A percentile compares a stretch with the other conserved stretches of the same genome.
Evolutionary conservation across 192 early-diverging fungal species (phyloP).

Genomic region (Phycomyces nitens): DNA sequence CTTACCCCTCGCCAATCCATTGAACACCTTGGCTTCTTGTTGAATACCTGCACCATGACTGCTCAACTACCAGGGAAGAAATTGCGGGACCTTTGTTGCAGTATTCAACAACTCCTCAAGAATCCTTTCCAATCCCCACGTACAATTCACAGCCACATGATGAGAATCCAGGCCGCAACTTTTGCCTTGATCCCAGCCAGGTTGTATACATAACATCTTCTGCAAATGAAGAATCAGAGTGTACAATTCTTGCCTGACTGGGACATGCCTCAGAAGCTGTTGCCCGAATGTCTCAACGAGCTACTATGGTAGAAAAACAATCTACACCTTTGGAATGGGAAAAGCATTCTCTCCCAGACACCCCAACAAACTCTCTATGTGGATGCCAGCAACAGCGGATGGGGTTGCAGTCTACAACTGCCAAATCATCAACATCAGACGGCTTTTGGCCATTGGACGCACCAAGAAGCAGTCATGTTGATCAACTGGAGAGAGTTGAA

Average conservation of each 20-base stretch:
- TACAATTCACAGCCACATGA: no score
- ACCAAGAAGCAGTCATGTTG: no score
- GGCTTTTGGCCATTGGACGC: not conserved
- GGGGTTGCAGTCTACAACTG: conserved; percentile 13
- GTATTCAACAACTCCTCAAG: conserved; percentile 25
- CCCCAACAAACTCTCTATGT: conserved; percentile 23
- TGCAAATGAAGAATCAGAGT: conserved; percentile 26
- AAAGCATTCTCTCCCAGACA: conserved; percentile 9
- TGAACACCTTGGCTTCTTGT: conserved; percentile 23
- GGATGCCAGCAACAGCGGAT: no score
- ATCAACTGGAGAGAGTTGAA: no score
- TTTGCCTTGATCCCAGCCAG: conserved; percentile 26
- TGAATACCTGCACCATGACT: conserved; percentile 28
- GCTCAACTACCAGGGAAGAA: conserved; percentile 28
- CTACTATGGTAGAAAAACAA: not conserved
- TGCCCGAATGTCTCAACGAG: not conserved
- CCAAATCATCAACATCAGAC: conserved; percentile 2
- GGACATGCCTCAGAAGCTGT: conserved; percentile 4
- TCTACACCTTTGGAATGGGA: conserved; percentile 20
- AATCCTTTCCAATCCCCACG: conserved; percentile 2
- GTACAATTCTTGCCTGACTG: not conserved
- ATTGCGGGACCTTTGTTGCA: conserved; percentile 20
- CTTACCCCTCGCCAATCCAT: conserved; percentile 26
- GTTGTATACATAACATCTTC: conserved; percentile 22
- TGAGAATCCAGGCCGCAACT: conserved; percentile 29